Evolutionary conservation across 345 rosid genomes (phyloP), one percentile per base, ranked within the genome.

Genomic region (Populus ilicifolia): DNA sequence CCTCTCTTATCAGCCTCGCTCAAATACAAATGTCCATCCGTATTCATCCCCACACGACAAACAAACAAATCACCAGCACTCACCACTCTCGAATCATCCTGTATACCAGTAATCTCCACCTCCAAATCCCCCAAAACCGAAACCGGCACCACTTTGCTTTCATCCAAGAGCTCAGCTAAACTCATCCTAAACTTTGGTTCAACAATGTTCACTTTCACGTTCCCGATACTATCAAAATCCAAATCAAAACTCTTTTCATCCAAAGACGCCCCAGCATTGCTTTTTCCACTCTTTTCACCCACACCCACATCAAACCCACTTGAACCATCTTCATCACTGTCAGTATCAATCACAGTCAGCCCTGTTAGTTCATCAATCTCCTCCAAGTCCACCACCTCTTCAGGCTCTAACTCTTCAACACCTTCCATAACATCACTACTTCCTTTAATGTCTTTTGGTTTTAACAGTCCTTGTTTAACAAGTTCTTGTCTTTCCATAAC

Each of bases 1-100:
- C 98, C 98, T 89, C 99, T 91, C 86, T 93, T 95, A 74, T 93
- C 97, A 66, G 98, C 98, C 88, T 95, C 99, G 43, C 89, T 92
- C 84, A 95, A 80, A 79, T 78, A 88, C 81, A 92, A 85, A 82
- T 92, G 91, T 54, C 89, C 95, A 66, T 90, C 94, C 2, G 86
- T 86, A 69, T 77, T 88, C 80, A 77, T 87, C 79, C 93, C 97
- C 6, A 90, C 87, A 73, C 97, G 90, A 67, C 99, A 95, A 1
- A 93, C 96, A 67, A 92, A 93, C 84, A 95, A 86, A 87, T 93
- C 98, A 61, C 99, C 98, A 30, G 93, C 88, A 73, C 80, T 89
- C n/a, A 95, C 97, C 21, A 89, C 80, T 43, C 97, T 85, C 4
- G 99, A 93, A 75, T 95, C 99, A 16, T 95, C 97, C 43, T 93